Conservation (phyloP, 1,284 basidiomycete species). For the Inonotus hispidus region DNA sequence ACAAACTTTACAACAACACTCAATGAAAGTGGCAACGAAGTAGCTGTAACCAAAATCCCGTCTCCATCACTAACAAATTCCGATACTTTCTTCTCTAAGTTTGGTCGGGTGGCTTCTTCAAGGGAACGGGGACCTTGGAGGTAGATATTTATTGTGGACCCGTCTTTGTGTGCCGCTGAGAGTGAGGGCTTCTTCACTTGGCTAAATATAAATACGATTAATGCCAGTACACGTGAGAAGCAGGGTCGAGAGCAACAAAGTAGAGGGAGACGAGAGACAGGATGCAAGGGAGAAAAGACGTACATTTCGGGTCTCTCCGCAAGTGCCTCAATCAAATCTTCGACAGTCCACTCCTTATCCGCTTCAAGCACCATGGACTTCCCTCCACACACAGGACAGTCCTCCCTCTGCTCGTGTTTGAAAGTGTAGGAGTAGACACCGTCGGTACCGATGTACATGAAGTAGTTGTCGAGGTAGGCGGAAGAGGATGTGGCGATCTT, state of each 20-base stretch:
- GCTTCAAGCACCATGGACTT: slow-evolving; percentile 69
- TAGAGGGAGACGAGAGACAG: slow-evolving; percentile 7
- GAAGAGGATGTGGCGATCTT: slow-evolving; percentile 96
- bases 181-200: slow-evolving; percentile 93
- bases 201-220: slow-evolving; percentile 40
- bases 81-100: slow-evolving; percentile 79
- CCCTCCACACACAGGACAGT: slow-evolving; percentile 97
- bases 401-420: slow-evolving; percentile 85
- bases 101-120: slow-evolving; percentile 81
- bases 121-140: slow-evolving; percentile 90
- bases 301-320: slow-evolving; percentile 85
- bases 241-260: slow-evolving; percentile 6
- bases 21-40: slow-evolving; percentile 82
- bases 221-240: neutral
- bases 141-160: slow-evolving; percentile 66
- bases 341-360: slow-evolving; percentile 69
- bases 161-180: slow-evolving; percentile 41
- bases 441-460: slow-evolving; percentile 96
- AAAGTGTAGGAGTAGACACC: slow-evolving; percentile 98
- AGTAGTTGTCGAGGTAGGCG: slow-evolving; percentile 96
- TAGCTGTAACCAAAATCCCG: slow-evolving; percentile 85
- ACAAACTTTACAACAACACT: slow-evolving; percentile 17
- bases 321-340: slow-evolving; percentile 80
- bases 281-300: slow-evolving; percentile 28
- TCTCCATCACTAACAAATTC: slow-evolving; percentile 76